Percentiles rank a stretch among this genome's conserved stretches.
Evolutionary conservation across 2,329 filamentous ascomycete species (phyloP).

Genomic region (Fusarium pseudograminearum): DNA sequence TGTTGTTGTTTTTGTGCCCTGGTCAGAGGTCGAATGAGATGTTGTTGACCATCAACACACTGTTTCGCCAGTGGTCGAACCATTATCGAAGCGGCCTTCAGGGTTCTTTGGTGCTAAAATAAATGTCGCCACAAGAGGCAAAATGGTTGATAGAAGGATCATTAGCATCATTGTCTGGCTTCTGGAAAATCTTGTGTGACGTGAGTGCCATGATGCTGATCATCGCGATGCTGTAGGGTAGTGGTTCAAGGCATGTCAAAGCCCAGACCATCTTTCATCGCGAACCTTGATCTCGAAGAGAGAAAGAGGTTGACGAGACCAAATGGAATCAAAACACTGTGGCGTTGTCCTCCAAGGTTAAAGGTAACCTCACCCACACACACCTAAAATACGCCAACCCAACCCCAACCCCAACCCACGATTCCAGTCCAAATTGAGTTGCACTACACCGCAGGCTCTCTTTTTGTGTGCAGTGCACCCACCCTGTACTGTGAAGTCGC

Average conservation of each 20-base stretch:
- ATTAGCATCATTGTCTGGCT: constrained; percentile 18
- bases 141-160: constrained; percentile 18
- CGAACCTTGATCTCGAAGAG: constrained; percentile 24
- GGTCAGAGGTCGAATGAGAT: constrained; percentile 34
- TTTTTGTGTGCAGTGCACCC: neutral
- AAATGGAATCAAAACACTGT: constrained; percentile 22
- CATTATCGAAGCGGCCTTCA: constrained; percentile 17
- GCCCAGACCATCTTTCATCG: constrained; percentile 19
- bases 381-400: constrained; percentile 5
- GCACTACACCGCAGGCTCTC: neutral
- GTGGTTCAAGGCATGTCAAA: constrained; percentile 19
- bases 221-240: constrained; percentile 27
- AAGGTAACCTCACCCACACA: constrained; percentile 29
- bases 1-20: constrained; percentile 26
- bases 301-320: constrained; percentile 24
- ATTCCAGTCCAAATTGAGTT: constrained; percentile 11
- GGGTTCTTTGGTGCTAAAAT: constrained; percentile 10
- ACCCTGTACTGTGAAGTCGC: constrained; percentile 26
- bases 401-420: constrained; percentile 30
- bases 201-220: constrained; percentile 7
- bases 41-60: constrained; percentile 26
- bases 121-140: constrained; percentile 35
- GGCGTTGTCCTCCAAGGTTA: constrained; percentile 19
- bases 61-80: constrained; percentile 33
- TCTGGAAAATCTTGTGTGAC: constrained; percentile 36